Conservation (phyloP, 2,329 filamentous ascomycete species). For the Cytospora piceae region DNA sequence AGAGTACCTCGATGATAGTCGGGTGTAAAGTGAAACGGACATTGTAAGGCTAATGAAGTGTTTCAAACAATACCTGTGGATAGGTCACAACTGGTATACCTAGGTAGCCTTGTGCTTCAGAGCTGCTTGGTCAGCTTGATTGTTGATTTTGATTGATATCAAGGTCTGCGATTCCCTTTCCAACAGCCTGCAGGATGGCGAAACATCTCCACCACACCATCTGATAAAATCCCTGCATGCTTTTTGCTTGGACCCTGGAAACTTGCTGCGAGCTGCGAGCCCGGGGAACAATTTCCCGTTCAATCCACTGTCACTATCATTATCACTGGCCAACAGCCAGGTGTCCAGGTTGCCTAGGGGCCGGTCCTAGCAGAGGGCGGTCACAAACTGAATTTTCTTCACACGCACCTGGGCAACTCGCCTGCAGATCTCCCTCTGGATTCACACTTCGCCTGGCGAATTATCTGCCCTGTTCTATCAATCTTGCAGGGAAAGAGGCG, state of each 20-base stretch:
- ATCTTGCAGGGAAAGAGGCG: neutral
- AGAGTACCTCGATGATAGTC: neutral
- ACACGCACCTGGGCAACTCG: neutral
- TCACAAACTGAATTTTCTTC: slow-evolving; percentile 2
- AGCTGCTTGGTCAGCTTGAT: neutral
- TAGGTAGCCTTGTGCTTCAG: neutral
- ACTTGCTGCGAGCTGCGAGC: slow-evolving; percentile 3
- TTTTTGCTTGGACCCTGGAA: neutral
- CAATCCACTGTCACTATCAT: neutral
- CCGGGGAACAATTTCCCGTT: neutral
- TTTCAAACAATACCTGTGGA: neutral
- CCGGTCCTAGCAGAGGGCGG: neutral
- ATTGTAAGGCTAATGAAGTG: neutral
- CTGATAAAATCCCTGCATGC: slow-evolving; percentile 2
- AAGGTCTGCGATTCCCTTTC: neutral
- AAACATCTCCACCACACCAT: slow-evolving; percentile 4
- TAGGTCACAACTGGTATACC: neutral
- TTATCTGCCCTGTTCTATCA: neutral
- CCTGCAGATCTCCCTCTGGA: neutral
- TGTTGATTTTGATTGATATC: neutral
- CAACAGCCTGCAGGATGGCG: neutral
- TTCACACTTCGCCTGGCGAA: slow-evolving; percentile 1
- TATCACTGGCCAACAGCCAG: neutral
- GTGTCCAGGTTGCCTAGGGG: neutral
- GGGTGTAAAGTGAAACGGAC: neutral